Conservation (phyloP, 352 stramenopile genomes). For the Phytophthora citrophthora region DNA sequence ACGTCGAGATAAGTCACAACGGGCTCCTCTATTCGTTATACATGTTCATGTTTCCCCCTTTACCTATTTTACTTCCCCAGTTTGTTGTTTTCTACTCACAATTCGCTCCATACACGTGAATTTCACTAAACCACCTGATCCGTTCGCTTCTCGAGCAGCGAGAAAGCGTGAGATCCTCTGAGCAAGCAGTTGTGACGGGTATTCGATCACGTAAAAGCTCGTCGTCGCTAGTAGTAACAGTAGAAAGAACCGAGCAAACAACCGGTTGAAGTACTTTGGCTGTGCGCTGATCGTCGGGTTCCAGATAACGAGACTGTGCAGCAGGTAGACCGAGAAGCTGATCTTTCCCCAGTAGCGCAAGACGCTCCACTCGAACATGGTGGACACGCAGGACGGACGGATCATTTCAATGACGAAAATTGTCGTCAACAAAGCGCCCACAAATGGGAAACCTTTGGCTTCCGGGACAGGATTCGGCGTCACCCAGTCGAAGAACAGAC, state of each 20-base stretch:
- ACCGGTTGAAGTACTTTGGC: slow-evolving; percentile 42
- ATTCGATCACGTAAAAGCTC: slow-evolving; percentile 52
- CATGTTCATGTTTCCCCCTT: too few relatives aligned
- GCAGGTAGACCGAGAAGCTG: slow-evolving; percentile 58
- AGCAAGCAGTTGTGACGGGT: slow-evolving; percentile 51
- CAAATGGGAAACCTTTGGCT: slow-evolving; percentile 33
- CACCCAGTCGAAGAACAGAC: slow-evolving; percentile 50
- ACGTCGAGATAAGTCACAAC: background rate
- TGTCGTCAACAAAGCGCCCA: slow-evolving; percentile 38
- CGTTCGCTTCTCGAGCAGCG: slow-evolving; percentile 21
- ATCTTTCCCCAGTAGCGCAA: slow-evolving; percentile 52
- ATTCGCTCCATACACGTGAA: slow-evolving; percentile 28
- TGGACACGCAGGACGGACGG: slow-evolving; percentile 35
- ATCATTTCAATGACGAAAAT: slow-evolving; percentile 55
- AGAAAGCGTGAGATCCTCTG: slow-evolving; percentile 39
- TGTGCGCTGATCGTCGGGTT: slow-evolving; percentile 23
- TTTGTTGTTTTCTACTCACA: slow-evolving; percentile 12
- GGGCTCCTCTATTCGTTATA: background rate
- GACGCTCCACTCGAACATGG: slow-evolving; percentile 51
- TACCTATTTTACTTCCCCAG: slow-evolving; percentile 5
- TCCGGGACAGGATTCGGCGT: slow-evolving; percentile 29
- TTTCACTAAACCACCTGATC: slow-evolving; percentile 1
- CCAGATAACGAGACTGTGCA: slow-evolving; percentile 53
- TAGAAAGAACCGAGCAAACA: slow-evolving; percentile 43
- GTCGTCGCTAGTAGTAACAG: slow-evolving; percentile 37